Percentiles rank a stretch among this genome's conserved stretches.
These are phyloP conservation scores for Candida sojae DNA, from an alignment of 1,139 yeast genomes.

Conservation along the genomic window DNA sequence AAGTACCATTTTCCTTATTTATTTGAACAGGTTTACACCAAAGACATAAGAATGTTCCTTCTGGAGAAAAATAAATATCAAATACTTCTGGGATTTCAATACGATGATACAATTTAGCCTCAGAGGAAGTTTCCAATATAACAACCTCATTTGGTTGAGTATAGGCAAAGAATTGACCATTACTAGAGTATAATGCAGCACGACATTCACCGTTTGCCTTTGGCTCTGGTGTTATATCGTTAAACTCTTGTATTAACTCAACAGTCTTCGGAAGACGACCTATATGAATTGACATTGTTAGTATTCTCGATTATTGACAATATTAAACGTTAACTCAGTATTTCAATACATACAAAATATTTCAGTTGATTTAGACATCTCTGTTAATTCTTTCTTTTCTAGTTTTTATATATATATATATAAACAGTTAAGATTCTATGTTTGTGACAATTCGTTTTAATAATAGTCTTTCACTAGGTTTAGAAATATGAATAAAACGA, in stretches of 20 bases:
- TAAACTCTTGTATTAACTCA: constrained; percentile 57
- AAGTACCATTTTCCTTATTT: constrained; percentile 63
- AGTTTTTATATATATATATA: no score
- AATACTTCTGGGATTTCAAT: constrained; percentile 64
- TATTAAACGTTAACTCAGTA: neutral
- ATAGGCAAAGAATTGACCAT: constrained; percentile 59
- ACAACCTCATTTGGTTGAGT: constrained; percentile 58
- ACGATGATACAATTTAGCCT: constrained; percentile 27
- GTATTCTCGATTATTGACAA: constrained; percentile 6
- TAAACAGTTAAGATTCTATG: neutral
- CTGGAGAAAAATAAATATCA: constrained; percentile 85
- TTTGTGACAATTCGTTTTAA: constrained; percentile 2
- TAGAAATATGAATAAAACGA: neutral
- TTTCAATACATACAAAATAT: constrained; percentile 39
- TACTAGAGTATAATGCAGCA: constrained; percentile 50
- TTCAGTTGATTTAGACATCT: constrained; percentile 42
- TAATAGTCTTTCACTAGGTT: neutral
- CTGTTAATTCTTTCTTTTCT: neutral
- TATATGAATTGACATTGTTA: constrained; percentile 14
- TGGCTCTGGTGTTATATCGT: constrained; percentile 33
- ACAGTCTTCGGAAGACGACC: constrained; percentile 67
- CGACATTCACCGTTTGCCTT: constrained; percentile 45
- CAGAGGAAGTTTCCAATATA: constrained; percentile 54
- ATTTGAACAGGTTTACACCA: constrained; percentile 86
- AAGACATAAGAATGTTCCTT: constrained; percentile 79